Percentiles rank a stretch among this genome's conserved stretches.
Evolutionary conservation across 768 basidiomycete genomes (phyloP).

Genomic region (Favolaschia claudopus): DNA sequence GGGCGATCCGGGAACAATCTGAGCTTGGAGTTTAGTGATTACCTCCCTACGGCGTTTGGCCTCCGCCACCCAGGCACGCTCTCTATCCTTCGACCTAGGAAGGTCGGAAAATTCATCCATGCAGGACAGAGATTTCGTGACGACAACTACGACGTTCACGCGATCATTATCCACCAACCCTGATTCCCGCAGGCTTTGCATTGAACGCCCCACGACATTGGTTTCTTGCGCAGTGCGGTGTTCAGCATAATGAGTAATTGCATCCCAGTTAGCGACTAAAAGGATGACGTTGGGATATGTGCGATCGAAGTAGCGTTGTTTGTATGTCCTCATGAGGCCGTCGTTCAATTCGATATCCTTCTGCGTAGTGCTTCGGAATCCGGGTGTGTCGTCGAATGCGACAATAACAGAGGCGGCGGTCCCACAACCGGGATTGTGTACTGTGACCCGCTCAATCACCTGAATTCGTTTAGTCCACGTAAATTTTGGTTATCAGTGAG

Average conservation of each 20-base stretch:
- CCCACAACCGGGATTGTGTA: neutral
- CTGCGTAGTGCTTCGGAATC: neutral
- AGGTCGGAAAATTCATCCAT: neutral
- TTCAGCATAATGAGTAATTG: neutral
- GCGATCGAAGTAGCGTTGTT: neutral
- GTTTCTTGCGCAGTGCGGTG: neutral
- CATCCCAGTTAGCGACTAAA: neutral
- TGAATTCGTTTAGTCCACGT: no score
- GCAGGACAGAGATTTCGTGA: neutral
- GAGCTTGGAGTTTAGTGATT: neutral
- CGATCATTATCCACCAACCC: neutral
- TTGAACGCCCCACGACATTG: neutral
- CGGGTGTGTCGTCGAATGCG: constrained; percentile 1
- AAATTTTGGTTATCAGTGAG: neutral
- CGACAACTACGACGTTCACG: neutral
- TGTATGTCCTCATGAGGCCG: neutral
- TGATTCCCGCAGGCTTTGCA: neutral
- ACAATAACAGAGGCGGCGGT: neutral
- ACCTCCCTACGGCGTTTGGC: neutral
- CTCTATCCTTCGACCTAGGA: neutral
- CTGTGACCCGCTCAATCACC: neutral
- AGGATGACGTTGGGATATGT: neutral
- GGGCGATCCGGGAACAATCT: neutral
- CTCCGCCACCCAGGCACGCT: neutral
- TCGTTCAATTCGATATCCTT: neutral